A percentile compares a stretch with the other conserved stretches of the same genome.
phyloP scores from a whole-genome alignment of 805 yeast species.

The Wickerhamomyces subpelliculosus region DNA sequence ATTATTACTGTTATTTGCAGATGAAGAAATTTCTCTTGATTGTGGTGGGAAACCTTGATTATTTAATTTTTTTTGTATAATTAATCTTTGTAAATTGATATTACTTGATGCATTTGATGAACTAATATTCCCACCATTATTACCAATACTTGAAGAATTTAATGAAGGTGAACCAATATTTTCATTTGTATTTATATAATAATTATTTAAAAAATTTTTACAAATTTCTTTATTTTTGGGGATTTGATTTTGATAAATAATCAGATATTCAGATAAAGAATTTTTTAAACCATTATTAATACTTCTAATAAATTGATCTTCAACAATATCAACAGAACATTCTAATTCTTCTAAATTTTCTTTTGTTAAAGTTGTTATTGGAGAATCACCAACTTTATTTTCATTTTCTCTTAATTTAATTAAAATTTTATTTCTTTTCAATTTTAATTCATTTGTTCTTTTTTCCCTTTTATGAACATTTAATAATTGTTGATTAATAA shows the following conservation, averaged over 20 bases:
- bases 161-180: neutral
- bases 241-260: slow-evolving; percentile 13
- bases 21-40: too few species aligned
- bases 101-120: slow-evolving; percentile 1
- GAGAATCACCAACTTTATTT: slow-evolving; percentile 39
- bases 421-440: slow-evolving; percentile 30
- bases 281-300: slow-evolving; percentile 39
- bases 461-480: slow-evolving; percentile 45
- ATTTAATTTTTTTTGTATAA: too few species aligned
- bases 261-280: slow-evolving; percentile 37
- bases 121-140: too few species aligned
- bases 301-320: slow-evolving; percentile 42
- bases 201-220: slow-evolving; percentile 14
- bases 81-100: slow-evolving; percentile 19
- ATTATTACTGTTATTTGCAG: too few species aligned
- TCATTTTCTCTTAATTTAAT: slow-evolving; percentile 35
- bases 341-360: slow-evolving; percentile 48
- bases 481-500: slow-evolving; percentile 34
- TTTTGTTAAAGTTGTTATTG: slow-evolving; percentile 33
- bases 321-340: slow-evolving; percentile 44
- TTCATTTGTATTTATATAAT: slow-evolving; percentile 1
- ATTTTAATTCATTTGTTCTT: slow-evolving; percentile 34
- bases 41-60: too few species aligned
- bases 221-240: slow-evolving; percentile 12
- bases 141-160: too few species aligned